Base-by-base conservation (phyloP, 257 asterid species). In the Solanum pinnatisectum region DNA sequence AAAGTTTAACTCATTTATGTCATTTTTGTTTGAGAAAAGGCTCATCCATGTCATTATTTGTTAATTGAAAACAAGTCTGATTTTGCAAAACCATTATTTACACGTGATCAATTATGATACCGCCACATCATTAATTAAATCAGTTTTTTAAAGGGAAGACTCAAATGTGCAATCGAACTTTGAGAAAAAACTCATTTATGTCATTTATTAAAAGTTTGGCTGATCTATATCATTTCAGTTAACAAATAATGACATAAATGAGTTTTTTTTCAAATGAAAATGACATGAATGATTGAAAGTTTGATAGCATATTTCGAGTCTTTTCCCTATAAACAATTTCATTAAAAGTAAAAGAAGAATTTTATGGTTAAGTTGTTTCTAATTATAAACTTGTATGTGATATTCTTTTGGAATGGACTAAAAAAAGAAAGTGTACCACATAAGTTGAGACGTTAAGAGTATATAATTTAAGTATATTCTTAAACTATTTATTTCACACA, bases 371-470 rank as follows among this genome's bases (percentile, higher is more conserved):
- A 12, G 9, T 5, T 25, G 0, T 67, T 67, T 13, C 4, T 5
- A 25, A 12, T 67, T 67, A 67, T 12, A 67, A 18, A 27, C 33
- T 25, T 12, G 32, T 44, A 52, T 52, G 63, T 67, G 18, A 67
- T 6, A 67, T 67, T 67, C 20, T 67, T 67, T 25, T 25, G 18
- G 0, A 15, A 67, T 12, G 4, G 4, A 67, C 35, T 5, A 12
- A 67, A 65, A 67, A 25, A 0, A 8, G 4, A n/a, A 67, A 15
- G 3, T 27, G 7, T 25, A 25, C 8, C 73, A 5, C 35, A 67
- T 0, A 25, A n/a, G 3, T 25, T 12, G 18, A 15, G 14, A 59
- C 12, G 11, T 23, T 1, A 0, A 2, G 10, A 22, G 3, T 22
- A 23, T 60, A 22, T 5, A 72, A 33, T 72, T 33, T 72, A 72